These are phyloP conservation scores for Spergularia bocconei DNA, from an alignment of 148 eudicot species.

Conservation along the genomic window DNA sequence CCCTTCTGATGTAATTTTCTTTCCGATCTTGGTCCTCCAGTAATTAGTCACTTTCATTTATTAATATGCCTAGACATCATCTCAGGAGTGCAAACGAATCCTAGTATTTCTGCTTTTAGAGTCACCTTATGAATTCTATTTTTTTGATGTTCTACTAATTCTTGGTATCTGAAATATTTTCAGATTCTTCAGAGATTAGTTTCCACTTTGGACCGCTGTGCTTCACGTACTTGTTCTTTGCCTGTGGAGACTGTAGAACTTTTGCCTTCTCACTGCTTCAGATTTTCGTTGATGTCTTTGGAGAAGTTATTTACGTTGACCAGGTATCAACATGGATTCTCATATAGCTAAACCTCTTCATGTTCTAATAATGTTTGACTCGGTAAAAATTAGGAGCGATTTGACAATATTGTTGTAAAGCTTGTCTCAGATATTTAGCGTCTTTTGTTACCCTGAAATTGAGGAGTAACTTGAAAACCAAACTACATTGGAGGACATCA, in stretches of 20 bases:
- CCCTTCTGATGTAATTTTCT: slow-evolving; percentile 65
- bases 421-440: no score
- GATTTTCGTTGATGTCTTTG: slow-evolving; percentile 88
- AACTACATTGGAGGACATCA: no score
- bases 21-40: neutral
- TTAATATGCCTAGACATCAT: neutral
- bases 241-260: slow-evolving; percentile 92
- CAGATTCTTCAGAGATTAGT: slow-evolving; percentile 80
- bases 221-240: slow-evolving; percentile 90
- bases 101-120: neutral
- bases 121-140: neutral
- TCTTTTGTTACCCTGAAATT: no score
- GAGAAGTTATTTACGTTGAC: slow-evolving; percentile 76
- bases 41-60: neutral
- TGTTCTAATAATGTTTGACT: no score
- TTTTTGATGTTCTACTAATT: slow-evolving; percentile 4
- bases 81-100: neutral
- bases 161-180: slow-evolving; percentile 12
- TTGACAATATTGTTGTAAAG: no score
- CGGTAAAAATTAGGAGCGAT: no score
- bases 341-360: no score
- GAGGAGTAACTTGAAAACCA: no score
- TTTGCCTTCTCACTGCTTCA: slow-evolving; percentile 93
- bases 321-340: slow-evolving; percentile 42
- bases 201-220: slow-evolving; percentile 89